Percentiles rank a stretch among this genome's conserved stretches.
Conservation (phyloP, 192 early-diverging fungal species). For the Coemansia sp. region DNA sequence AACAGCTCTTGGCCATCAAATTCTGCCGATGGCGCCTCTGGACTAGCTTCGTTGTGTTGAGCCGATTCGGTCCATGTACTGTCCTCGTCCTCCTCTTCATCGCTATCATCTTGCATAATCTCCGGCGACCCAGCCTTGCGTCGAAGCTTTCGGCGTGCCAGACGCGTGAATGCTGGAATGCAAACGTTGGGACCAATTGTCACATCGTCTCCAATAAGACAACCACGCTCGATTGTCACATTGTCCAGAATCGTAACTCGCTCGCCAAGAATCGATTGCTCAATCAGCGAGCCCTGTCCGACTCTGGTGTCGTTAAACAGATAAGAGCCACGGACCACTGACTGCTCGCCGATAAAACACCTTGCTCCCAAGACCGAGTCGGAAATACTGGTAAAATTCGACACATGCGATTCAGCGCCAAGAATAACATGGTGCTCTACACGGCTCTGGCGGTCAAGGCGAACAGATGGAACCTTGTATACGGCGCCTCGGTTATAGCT, state of each 20-base stretch:
- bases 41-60: too few species aligned
- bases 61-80: conserved; percentile 13
- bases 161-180: conserved; percentile 64
- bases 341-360: conserved; percentile 78
- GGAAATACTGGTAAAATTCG: conserved; percentile 65
- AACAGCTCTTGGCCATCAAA: conserved; percentile 20
- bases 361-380: conserved; percentile 84
- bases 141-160: conserved; percentile 46
- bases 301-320: conserved; percentile 80
- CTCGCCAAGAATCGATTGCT: conserved; percentile 73
- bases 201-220: conserved; percentile 66
- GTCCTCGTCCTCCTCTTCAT: conserved; percentile 44
- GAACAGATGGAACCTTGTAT: conserved; percentile 79
- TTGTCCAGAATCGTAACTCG: conserved; percentile 65
- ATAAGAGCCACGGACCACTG: conserved; percentile 77
- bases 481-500: conserved; percentile 74
- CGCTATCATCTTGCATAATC: conserved; percentile 10
- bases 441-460: conserved; percentile 62
- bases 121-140: conserved; percentile 2
- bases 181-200: conserved; percentile 70
- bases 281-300: conserved; percentile 65
- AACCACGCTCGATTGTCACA: conserved; percentile 69
- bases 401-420: conserved; percentile 73
- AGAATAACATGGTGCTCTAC: conserved; percentile 81
- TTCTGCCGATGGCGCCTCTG: neutral